phyloP scores from a whole-genome alignment of 2,329 filamentous ascomycete species.

The Leptosphaerulina australis region DNA sequence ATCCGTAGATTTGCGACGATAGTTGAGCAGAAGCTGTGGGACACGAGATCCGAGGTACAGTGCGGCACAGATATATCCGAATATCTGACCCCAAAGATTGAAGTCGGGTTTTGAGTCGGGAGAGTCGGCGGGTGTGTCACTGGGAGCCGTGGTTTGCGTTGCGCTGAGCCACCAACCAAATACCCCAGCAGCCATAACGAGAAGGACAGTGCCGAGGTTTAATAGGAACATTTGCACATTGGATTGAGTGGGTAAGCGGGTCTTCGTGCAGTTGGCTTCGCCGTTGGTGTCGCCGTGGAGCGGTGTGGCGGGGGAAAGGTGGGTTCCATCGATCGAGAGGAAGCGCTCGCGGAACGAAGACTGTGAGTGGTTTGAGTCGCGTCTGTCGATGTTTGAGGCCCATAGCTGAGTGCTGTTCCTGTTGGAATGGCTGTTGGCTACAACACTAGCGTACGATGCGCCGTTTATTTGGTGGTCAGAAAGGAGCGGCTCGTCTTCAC shows the following conservation, averaged over 20 bases:
- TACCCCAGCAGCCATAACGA: slow-evolving; percentile 83
- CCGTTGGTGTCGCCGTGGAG: slow-evolving; percentile 57
- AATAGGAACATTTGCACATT: slow-evolving; percentile 66
- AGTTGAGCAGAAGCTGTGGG: slow-evolving; percentile 91
- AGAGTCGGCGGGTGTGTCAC: slow-evolving; percentile 28
- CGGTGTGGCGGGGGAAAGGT: slow-evolving; percentile 83
- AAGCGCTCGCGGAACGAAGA: slow-evolving; percentile 54
- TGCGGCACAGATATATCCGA: slow-evolving; percentile 88
- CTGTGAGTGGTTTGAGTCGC: slow-evolving; percentile 41
- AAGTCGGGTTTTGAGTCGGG: slow-evolving; percentile 63
- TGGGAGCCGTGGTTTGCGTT: slow-evolving; percentile 35
- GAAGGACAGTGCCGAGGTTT: slow-evolving; percentile 75
- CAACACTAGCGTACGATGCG: slow-evolving; percentile 16
- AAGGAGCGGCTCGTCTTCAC: slow-evolving; percentile 45
- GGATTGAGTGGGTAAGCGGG: slow-evolving; percentile 51
- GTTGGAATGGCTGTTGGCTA: slow-evolving; percentile 26
- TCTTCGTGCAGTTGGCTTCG: slow-evolving; percentile 35
- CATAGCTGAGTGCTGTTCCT: slow-evolving; percentile 33
- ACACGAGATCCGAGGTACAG: slow-evolving; percentile 89
- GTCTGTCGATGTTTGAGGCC: slow-evolving; percentile 48
- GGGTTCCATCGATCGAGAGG: slow-evolving; percentile 65
- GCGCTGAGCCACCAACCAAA: slow-evolving; percentile 80
- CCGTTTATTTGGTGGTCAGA: slow-evolving; percentile 35
- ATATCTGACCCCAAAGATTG: slow-evolving; percentile 81
- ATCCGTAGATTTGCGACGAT: slow-evolving; percentile 88